Conservation (phyloP, 140 eudicot genomes). For the Senecio squalidus region DNA sequence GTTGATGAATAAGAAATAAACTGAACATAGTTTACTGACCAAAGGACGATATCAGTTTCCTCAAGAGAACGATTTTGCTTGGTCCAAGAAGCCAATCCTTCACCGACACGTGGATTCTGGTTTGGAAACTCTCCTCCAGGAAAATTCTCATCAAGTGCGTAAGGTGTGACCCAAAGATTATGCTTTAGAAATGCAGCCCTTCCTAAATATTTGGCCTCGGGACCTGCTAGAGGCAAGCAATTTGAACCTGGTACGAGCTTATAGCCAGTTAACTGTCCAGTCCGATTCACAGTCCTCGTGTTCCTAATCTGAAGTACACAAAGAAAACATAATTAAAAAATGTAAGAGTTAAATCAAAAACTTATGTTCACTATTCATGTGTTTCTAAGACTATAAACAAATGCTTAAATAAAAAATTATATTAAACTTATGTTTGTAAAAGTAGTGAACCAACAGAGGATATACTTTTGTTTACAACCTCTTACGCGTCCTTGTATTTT, state of each 20-base stretch:
- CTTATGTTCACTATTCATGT: too few species aligned
- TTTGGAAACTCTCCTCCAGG: constrained; percentile 94
- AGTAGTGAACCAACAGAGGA: not conserved
- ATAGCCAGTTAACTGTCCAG: constrained; percentile 79
- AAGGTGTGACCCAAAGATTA: constrained; percentile 81
- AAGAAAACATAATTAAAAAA: not conserved
- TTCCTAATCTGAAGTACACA: constrained; percentile 49
- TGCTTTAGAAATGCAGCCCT: constrained; percentile 81
- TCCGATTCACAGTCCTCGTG: constrained; percentile 74
- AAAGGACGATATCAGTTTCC: constrained; percentile 76
- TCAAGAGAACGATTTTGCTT: constrained; percentile 70
- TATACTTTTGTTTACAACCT: not conserved
- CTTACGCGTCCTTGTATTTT: not conserved
- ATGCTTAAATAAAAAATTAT: not conserved
- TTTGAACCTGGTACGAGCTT: constrained; percentile 80
- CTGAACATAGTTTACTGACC: constrained; percentile 38
- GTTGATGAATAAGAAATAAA: not conserved
- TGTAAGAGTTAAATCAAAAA: not conserved
- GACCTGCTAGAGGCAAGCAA: constrained; percentile 80
- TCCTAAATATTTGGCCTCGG: constrained; percentile 75
- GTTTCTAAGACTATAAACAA: not conserved
- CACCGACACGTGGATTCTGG: constrained; percentile 90
- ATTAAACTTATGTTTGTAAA: not conserved
- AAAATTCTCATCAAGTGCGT: constrained; percentile 64
- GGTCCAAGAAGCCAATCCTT: constrained; percentile 82